These are phyloP conservation scores for Cyberlindnera euphorbiae DNA, from an alignment of 805 yeast genomes.

Conservation along the genomic window DNA sequence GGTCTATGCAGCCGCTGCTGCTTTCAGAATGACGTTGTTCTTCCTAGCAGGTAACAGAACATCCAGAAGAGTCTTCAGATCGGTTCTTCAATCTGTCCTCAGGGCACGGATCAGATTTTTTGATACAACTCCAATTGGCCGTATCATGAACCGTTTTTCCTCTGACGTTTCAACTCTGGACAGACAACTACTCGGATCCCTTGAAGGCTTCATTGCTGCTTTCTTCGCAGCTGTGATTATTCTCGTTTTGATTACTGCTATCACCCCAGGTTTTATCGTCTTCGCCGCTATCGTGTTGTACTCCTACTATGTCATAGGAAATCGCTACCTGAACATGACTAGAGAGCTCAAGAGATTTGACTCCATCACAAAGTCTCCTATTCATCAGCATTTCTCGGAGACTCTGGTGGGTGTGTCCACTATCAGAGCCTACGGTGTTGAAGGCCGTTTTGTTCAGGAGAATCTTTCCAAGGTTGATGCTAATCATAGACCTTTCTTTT, in stretches of 20 bases:
- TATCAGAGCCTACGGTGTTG: slow-evolving; percentile 51
- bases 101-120: slow-evolving; percentile 75
- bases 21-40: no score
- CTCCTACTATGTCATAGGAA: slow-evolving; percentile 39
- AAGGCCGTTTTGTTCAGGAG: slow-evolving; percentile 38
- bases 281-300: slow-evolving; percentile 47
- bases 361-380: slow-evolving; percentile 62
- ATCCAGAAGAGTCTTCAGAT: slow-evolving; percentile 30
- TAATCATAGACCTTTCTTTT: slow-evolving; percentile 63
- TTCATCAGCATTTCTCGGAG: slow-evolving; percentile 68
- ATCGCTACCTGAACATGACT: slow-evolving; percentile 62
- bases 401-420: slow-evolving; percentile 58
- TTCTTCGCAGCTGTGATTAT: slow-evolving; percentile 50
- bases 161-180: slow-evolving; percentile 79
- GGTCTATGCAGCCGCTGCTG: no score
- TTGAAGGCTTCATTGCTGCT: slow-evolving; percentile 46
- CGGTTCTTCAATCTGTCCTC: slow-evolving; percentile 50
- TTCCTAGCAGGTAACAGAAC: no score
- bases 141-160: slow-evolving; percentile 7
- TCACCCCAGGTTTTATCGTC: slow-evolving; percentile 71
- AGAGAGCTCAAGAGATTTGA: slow-evolving; percentile 76
- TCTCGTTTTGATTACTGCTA: slow-evolving; percentile 56
- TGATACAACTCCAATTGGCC: slow-evolving; percentile 68
- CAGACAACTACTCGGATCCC: slow-evolving; percentile 62
- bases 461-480: slow-evolving; percentile 44